A percentile compares a stretch with the other conserved stretches of the same genome.
These are phyloP conservation scores for Kodamaea derodonti DNA, from an alignment of 1,139 yeast genomes.

Conservation along the genomic window DNA sequence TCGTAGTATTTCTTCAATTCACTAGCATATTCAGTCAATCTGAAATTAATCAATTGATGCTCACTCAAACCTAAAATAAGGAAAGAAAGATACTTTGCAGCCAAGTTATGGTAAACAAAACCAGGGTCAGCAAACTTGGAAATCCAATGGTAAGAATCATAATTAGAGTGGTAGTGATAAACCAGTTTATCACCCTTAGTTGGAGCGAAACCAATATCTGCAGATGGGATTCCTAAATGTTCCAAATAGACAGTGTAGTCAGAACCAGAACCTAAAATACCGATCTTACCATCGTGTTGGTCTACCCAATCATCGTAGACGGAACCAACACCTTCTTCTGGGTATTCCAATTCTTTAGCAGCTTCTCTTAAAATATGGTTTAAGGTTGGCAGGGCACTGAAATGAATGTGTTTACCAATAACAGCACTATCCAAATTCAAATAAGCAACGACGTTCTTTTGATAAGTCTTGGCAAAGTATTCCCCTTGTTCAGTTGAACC, in stretches of 20 bases:
- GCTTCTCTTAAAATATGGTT: slow-evolving; percentile 29
- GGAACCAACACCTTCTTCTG: slow-evolving; percentile 37
- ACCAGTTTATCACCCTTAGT: slow-evolving; percentile 36
- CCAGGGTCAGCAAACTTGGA: slow-evolving; percentile 52
- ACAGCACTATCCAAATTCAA: slow-evolving; percentile 42
- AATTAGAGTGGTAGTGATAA: slow-evolving; percentile 56
- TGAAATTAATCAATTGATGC: slow-evolving; percentile 45
- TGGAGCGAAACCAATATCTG: slow-evolving; percentile 35
- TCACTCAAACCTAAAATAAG: slow-evolving; percentile 52
- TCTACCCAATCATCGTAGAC: slow-evolving; percentile 58
- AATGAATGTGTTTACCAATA: slow-evolving; percentile 28
- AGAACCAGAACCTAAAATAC: slow-evolving; percentile 42
- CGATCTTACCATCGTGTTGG: slow-evolving; percentile 31
- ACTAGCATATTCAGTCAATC: slow-evolving; percentile 32
- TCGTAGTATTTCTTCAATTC: slow-evolving; percentile 30
- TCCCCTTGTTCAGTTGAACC: slow-evolving; percentile 50
- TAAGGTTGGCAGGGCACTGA: slow-evolving; percentile 40
- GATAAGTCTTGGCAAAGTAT: slow-evolving; percentile 31
- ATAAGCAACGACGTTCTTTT: slow-evolving; percentile 41
- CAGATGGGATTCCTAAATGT: slow-evolving; percentile 45
- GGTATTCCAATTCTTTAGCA: slow-evolving; percentile 42
- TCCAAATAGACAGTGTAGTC: slow-evolving; percentile 47
- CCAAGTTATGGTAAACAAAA: slow-evolving; percentile 48
- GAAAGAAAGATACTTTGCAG: slow-evolving; percentile 59
- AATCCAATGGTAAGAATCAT: slow-evolving; percentile 58